Percentiles rank a stretch among this genome's conserved stretches.
phyloP scores from a whole-genome alignment of 768 basidiomycete genomes.

The Auricularia sp. region DNA sequence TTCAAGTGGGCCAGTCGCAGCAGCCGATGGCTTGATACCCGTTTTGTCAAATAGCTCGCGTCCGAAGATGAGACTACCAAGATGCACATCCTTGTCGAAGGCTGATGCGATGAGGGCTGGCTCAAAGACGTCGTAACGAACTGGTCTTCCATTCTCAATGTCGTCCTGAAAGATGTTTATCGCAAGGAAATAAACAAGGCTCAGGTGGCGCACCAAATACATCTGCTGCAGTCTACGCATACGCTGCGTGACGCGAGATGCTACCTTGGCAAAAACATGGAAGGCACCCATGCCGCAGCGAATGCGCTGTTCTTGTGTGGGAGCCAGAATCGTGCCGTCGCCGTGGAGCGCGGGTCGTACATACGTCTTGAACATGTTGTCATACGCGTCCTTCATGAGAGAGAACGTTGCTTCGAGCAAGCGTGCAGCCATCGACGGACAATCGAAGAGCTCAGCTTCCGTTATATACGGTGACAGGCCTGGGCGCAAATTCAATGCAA shows the following conservation, averaged over 20 bases:
- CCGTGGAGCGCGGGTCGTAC: not conserved
- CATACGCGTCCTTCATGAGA: not conserved
- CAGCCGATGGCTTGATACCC: not conserved
- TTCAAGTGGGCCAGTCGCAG: not conserved
- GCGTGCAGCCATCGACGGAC: not conserved
- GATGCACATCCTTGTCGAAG: not conserved
- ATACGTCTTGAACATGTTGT: not conserved
- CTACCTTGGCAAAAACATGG: not conserved
- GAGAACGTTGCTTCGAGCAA: not conserved
- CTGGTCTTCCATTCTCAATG: not conserved
- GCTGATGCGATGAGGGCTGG: not conserved
- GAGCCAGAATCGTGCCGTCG: not conserved
- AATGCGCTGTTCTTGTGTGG: not conserved
- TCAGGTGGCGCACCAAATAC: not conserved
- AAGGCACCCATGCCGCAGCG: not conserved
- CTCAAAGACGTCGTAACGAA: not conserved
- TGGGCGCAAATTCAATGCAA: not conserved
- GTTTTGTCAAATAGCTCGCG: not conserved
- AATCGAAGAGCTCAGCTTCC: not conserved
- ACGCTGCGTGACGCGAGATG: not conserved
- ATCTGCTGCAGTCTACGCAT: not conserved
- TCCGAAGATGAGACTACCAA: not conserved
- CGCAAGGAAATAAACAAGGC: not conserved
- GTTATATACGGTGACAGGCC: not conserved
- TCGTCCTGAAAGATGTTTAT: not conserved